Base-by-base conservation (phyloP, 768 basidiomycete species). In the Lepiota brunneoincarnata region DNA sequence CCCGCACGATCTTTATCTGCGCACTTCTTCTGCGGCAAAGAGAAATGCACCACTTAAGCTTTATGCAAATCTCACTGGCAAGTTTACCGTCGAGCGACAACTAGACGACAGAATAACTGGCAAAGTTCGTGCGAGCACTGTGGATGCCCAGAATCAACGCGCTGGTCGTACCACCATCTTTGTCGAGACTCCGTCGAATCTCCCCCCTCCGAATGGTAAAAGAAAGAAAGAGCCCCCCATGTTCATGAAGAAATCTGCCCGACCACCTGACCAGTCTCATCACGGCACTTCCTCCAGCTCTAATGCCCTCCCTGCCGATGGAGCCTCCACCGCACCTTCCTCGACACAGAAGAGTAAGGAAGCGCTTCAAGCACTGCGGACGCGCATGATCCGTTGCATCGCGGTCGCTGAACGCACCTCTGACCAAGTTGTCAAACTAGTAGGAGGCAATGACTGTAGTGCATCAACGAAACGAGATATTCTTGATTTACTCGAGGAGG, bases 1-100 rank as follows among this genome's bases (percentile, higher is more conserved):
- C 1, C 73, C 77, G 6, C 87, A 90, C 60, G 90, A 92, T 57
- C 75, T 92, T 26, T 92, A 89, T 67, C 76, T 91, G 18, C 80
- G 87, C 14, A 72, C 81, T 11, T 73, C 84, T 35, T 78, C 79
- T 14, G 74, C 78, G 6, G 70, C 77, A 20, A 85, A 82, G 65
- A 82, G 79, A 45, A 80, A 74, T 58, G 79, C 81, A 0, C 83
- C 87, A 1, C 78, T 91, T 59, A 89, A 87, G 65, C 79, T 87
- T 17, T 80, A 85, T 59, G 89, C 87, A 57, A 84, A 82, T 60
- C 81, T 92, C 40, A 74, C 80, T n/a, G 87, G 87, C 35, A 89
- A 86, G 67, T 81, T 88, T 64, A 75, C 72, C 34, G 82, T 91
- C 48, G 82, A 84, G 46, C 81, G 80, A 45, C 77, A 88, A 61